These are phyloP conservation scores for Didymella exigua DNA, from an alignment of 2,329 filamentous ascomycete genomes.

Conservation along the genomic window DNA sequence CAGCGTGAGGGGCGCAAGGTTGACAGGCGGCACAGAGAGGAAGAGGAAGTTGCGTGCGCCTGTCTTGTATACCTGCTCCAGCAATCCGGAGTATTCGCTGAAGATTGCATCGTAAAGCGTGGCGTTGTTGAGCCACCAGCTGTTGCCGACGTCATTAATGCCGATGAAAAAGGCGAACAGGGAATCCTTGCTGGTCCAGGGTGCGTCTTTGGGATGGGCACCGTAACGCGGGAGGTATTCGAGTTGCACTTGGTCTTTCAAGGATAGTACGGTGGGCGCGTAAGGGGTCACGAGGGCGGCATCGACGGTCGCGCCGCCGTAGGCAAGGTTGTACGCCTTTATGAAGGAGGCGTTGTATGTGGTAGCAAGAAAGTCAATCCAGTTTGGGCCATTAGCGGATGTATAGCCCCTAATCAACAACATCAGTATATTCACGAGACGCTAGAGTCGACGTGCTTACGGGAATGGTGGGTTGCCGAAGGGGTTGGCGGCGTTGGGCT, in stretches of 20 bases:
- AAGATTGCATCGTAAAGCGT: conserved; percentile 46
- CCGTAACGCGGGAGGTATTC: conserved; percentile 53
- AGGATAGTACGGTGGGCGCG: conserved; percentile 54
- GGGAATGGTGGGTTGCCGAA: conserved; percentile 66
- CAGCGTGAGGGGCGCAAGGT: conserved; percentile 59
- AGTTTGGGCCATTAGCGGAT: conserved; percentile 58
- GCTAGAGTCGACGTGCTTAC: conserved; percentile 17
- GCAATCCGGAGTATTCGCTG: conserved; percentile 43
- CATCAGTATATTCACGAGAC: conserved; percentile 6
- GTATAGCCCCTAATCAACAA: conserved; percentile 40
- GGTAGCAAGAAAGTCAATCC: conserved; percentile 56
- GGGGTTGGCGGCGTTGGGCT: conserved; percentile 61
- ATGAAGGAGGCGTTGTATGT: conserved; percentile 51
- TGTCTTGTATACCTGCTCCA: conserved; percentile 51
- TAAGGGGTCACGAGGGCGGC: conserved; percentile 56
- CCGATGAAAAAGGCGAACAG: conserved; percentile 62
- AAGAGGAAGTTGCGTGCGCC: conserved; percentile 59
- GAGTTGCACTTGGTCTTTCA: conserved; percentile 58
- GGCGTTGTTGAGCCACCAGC: conserved; percentile 51
- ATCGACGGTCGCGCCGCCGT: conserved; percentile 54
- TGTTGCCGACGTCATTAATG: conserved; percentile 62
- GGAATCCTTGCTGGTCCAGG: conserved; percentile 53
- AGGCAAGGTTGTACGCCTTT: conserved; percentile 60
- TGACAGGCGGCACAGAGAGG: conserved; percentile 54
- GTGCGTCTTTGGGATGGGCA: conserved; percentile 35